Evolutionary conservation across 2,329 filamentous ascomycete species (phyloP).

Genomic region (Colletotrichum phormii): DNA sequence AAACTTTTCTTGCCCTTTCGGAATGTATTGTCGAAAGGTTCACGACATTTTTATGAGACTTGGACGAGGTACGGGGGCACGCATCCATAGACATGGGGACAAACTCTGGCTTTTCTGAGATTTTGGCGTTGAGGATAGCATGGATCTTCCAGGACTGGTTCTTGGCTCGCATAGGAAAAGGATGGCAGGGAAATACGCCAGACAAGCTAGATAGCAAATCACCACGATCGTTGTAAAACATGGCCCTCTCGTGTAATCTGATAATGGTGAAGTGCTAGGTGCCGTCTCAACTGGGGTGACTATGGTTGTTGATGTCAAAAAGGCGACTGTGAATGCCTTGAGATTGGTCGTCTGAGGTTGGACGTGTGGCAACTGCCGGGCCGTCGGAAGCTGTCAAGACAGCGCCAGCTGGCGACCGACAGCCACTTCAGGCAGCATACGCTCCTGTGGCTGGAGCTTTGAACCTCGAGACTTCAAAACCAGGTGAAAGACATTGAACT

Average conservation of each 20-base stretch:
- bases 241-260: neutral
- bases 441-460: conserved; percentile 20
- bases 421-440: conserved; percentile 28
- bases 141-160: conserved; percentile 31
- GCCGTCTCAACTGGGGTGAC: too few relatives aligned
- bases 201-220: conserved; percentile 21
- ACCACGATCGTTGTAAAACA: conserved; percentile 14
- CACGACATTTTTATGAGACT: conserved; percentile 32
- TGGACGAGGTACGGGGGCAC: conserved; percentile 27
- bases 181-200: conserved; percentile 12
- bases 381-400: neutral
- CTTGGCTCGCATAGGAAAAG: conserved; percentile 20
- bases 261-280: neutral
- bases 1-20: conserved; percentile 7
- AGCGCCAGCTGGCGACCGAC: neutral
- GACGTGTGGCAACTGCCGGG: neutral
- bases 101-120: conserved; percentile 22
- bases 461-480: conserved; percentile 17
- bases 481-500: conserved; percentile 14
- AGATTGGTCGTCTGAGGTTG: neutral
- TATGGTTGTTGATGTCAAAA: neutral
- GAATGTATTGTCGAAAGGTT: conserved; percentile 21
- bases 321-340: neutral
- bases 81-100: conserved; percentile 25
- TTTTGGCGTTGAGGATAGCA: conserved; percentile 31